phyloP scores from a whole-genome alignment of 2,329 filamentous ascomycete genomes.

The Penicillium sp. region DNA sequence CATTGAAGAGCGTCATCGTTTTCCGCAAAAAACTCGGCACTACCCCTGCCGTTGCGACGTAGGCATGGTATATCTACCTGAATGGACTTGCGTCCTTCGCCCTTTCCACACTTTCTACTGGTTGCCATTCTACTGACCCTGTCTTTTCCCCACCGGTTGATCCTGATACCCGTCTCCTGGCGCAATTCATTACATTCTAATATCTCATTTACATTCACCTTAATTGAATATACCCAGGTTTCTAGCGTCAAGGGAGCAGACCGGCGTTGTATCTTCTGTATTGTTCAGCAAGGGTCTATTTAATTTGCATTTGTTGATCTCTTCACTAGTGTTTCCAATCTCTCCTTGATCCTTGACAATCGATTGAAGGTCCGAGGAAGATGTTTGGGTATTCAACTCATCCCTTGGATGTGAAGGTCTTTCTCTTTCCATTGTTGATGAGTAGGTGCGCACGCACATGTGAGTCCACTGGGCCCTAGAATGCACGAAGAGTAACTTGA shows the following conservation, averaged over 20 bases:
- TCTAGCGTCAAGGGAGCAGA: constrained; percentile 8
- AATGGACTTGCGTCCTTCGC: not conserved
- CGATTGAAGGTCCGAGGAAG: not conserved
- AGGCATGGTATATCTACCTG: not conserved
- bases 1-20: constrained; percentile 70
- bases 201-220: constrained; percentile 4
- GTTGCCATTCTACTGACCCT: not conserved
- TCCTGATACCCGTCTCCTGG: not conserved
- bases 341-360: not conserved
- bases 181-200: not conserved
- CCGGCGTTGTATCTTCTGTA: constrained; percentile 15
- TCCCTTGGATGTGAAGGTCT: not conserved
- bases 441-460: not conserved
- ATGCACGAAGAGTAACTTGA: not conserved
- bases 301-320: not conserved
- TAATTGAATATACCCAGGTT: constrained; percentile 23
- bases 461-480: not conserved
- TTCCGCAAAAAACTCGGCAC: constrained; percentile 35
- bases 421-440: not conserved
- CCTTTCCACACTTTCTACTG: not conserved
- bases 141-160: not conserved
- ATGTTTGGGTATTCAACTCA: not conserved
- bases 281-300: not conserved
- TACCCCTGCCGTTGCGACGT: constrained; percentile 13
- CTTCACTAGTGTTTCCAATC: not conserved